Evolutionary conservation across 1,284 basidiomycete species (phyloP), one percentile per base, ranked within the genome.

Genomic region (Taiwanofungus camphoratus): DNA sequence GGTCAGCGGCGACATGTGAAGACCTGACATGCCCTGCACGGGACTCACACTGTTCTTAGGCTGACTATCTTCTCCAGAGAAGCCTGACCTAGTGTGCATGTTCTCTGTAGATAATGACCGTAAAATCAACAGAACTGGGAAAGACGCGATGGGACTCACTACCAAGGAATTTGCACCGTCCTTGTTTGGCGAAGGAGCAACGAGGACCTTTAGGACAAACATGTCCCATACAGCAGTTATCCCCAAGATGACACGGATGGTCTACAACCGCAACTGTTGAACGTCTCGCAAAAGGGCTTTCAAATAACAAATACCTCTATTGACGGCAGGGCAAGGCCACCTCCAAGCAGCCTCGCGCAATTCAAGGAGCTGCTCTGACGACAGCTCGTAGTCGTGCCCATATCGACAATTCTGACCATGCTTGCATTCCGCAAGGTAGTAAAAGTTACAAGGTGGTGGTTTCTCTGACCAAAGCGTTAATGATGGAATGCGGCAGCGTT

Each of bases 371-470:
- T 70, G 59, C 8, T 65, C 58, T 3, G 58, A 44, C 1, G 54
- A 57, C 18, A 72, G 50, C 3, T 52, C 42, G 42, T 71, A 73
- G 35, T 66, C 52, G 48, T 73, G 71, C 19, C 60, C 63, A 46
- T 66, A 72, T 12, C 54, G 59, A 53, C 70, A 73, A 15, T 60
- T 57, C 7, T 55, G 51, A 33, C 64, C 63, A 27, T 63, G 54
- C 44, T 54, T 59, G 49, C 69, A 69, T 31, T 54, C 53, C 1
- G 63, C 51, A 20, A 73, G 57, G 51, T 73, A 71, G 52, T 58
- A 62, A 49, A 62, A 64, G 40, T 70, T 72, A 52, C 71, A 72
- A 2, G 67, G 66, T 1, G 63, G 62, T 4, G 67, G 67, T 46
- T 53, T 65, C 32, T 67, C 67, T 67, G 45, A 9, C 9, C 4